Evolutionary conservation across 345 rosid genomes (phyloP), one percentile per base, ranked within the genome.

Genomic region (Combretum micranthum): DNA sequence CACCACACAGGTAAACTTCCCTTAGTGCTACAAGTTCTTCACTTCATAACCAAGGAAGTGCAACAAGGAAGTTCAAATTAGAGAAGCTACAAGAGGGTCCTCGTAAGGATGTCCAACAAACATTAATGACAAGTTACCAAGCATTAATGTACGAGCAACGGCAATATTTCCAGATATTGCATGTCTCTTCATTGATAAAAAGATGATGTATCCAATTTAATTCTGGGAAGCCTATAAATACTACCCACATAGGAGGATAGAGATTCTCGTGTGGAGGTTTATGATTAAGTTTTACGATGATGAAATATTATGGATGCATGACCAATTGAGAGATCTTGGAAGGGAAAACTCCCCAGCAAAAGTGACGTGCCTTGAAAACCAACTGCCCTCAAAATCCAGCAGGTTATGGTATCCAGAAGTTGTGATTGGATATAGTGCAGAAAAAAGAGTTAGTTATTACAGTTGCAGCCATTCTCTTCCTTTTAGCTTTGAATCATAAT

Each of bases 251-350:
- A 21, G 0, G 7, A 39, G 55, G 25, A 25, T 51, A n/a, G 0
- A 1, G 6, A 39, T 14, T 5, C 55, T 51, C 4, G 16, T 51
- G 21, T 18, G 3, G 14, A 20, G 21, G 25, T 51, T 39, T 51
- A 20, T 51, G n/a, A 51, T 51, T 14, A 51, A 51, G 25, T 11
- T 51, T 13, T 6, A 2, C n/a, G 6, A 51, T 2, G 55, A 21
- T 51, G 55, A 21, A 2, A 21, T n/a, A 14, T 4, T 51, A 51
- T 51, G 55, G 55, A 51, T 51, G 55, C n/a, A n/a, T n/a, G n/a
- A n/a, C n/a, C n/a, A n/a, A n/a, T n/a, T n/a, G n/a, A n/a, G n/a
- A n/a, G n/a, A n/a, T n/a, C n/a, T n/a, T n/a, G n/a, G n/a, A n/a
- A n/a, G n/a, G n/a, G n/a, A n/a, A n/a, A n/a, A n/a, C n/a, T n/a